phyloP scores from a whole-genome alignment of 768 basidiomycete genomes.

The Agrocybe pediades region DNA sequence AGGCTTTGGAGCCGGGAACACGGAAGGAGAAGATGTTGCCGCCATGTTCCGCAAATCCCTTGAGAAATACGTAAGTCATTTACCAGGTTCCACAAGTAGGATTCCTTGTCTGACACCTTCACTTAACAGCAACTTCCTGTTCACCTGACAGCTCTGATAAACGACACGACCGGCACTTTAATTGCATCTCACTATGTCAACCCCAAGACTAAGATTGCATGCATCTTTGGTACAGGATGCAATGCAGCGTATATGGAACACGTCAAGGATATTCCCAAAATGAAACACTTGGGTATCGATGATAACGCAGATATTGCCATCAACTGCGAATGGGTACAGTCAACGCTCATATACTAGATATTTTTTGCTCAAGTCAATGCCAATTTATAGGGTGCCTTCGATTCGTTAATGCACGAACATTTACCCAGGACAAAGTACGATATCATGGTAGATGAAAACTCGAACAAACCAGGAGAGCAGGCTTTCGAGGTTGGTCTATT shows the following conservation, averaged over 20 bases:
- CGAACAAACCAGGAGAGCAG: conserved; percentile 97
- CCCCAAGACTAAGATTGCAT: conserved; percentile 87
- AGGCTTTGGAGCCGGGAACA: conserved; percentile 90
- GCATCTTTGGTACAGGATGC: conserved; percentile 98
- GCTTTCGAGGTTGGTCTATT: conserved; percentile 71
- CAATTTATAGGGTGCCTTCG: conserved; percentile 92
- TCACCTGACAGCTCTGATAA: conserved; percentile 84
- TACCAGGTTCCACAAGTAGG: not conserved
- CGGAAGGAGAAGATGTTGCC: conserved; percentile 91
- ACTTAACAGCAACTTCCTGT: conserved; percentile 77
- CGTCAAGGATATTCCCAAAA: conserved; percentile 83
- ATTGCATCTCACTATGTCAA: conserved; percentile 97
- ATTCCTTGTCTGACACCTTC: not conserved
- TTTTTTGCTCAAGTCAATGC: not conserved
- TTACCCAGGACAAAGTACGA: conserved; percentile 97
- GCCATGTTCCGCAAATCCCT: conserved; percentile 90
- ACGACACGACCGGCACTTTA: conserved; percentile 97
- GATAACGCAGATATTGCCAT: conserved; percentile 80
- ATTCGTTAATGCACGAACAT: conserved; percentile 93
- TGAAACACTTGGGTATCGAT: conserved; percentile 71
- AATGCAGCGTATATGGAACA: conserved; percentile 99
- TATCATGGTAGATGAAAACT: conserved; percentile 84
- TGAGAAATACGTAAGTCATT: conserved; percentile 62
- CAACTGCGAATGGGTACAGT: conserved; percentile 92
- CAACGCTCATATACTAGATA: not conserved